Conservation (phyloP, 1,284 basidiomycete genomes). For the Cutaneotrichosporon cutaneum region DNA sequence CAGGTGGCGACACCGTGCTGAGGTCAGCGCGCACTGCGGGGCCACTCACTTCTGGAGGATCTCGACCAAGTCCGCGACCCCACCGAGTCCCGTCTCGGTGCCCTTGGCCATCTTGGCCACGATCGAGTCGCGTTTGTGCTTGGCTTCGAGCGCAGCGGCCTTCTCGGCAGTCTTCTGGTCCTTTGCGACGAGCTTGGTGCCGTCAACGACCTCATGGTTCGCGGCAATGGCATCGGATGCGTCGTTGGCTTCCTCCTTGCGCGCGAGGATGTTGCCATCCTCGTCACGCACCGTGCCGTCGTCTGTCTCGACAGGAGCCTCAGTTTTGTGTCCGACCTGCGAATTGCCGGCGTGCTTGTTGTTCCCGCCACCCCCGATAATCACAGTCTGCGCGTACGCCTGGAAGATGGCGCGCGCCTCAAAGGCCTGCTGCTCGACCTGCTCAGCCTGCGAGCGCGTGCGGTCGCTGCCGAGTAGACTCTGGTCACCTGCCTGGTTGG, state of each 20-base stretch:
- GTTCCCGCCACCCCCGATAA: slow-evolving; percentile 27
- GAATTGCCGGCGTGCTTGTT: slow-evolving; percentile 39
- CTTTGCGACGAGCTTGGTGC: slow-evolving; percentile 1
- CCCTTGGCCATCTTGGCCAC: slow-evolving; percentile 51
- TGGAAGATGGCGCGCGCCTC: slow-evolving; percentile 52
- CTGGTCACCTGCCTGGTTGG: slow-evolving; percentile 51
- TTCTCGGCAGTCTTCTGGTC: slow-evolving; percentile 28
- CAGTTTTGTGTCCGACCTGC: slow-evolving; percentile 5
- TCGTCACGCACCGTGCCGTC: slow-evolving; percentile 16
- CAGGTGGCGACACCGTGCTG: slow-evolving; percentile 52
- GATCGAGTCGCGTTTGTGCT: slow-evolving; percentile 52
- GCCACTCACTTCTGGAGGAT: slow-evolving; percentile 49
- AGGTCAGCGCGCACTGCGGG: neutral
- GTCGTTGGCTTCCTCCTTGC: neutral
- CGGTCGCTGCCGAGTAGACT: slow-evolving; percentile 48
- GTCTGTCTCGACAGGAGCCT: neutral
- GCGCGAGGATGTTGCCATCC: slow-evolving; percentile 8
- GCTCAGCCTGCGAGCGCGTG: slow-evolving; percentile 52
- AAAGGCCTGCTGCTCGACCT: slow-evolving; percentile 55
- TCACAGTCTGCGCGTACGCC: slow-evolving; percentile 48
- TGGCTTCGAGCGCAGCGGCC: slow-evolving; percentile 45
- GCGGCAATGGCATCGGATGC: neutral
- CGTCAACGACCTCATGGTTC: neutral
- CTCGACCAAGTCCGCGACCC: slow-evolving; percentile 52
- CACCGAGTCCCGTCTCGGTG: slow-evolving; percentile 50